phyloP scores from a whole-genome alignment of 768 basidiomycete genomes.

The Ramaria sp. region DNA sequence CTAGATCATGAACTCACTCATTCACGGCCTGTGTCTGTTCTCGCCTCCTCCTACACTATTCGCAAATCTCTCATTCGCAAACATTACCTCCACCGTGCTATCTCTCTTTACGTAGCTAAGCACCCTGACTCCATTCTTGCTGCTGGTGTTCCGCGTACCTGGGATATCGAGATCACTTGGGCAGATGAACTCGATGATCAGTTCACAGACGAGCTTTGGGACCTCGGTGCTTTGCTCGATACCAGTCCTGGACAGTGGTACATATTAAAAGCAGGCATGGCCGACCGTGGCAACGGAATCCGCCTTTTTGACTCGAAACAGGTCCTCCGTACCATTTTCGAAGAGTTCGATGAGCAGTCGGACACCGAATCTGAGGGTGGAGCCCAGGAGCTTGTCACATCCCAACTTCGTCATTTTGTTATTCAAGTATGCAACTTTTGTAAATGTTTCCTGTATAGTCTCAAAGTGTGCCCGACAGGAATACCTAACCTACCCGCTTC shows the following conservation, averaged over 20 bases:
- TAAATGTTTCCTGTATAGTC: constrained; percentile 3
- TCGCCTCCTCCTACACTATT: constrained; percentile 80
- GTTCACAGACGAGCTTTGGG: constrained; percentile 89
- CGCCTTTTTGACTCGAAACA: constrained; percentile 76
- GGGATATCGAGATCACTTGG: constrained; percentile 77
- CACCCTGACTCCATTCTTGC: constrained; percentile 46
- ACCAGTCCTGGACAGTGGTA: constrained; percentile 52
- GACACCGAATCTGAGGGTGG: constrained; percentile 37
- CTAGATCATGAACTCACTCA: constrained; percentile 70
- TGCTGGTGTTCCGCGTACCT: constrained; percentile 58
- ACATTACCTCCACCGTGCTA: constrained; percentile 73
- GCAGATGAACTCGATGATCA: constrained; percentile 93
- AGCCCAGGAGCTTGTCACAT: constrained; percentile 51
- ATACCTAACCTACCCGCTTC: constrained; percentile 68
- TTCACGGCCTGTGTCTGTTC: constrained; percentile 33
- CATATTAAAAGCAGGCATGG: constrained; percentile 97
- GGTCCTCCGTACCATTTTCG: constrained; percentile 62
- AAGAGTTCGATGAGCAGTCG: constrained; percentile 59
- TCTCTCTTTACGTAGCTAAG: constrained; percentile 66
- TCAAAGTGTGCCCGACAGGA: constrained; percentile 42
- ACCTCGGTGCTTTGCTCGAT: constrained; percentile 57
- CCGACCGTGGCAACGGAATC: constrained; percentile 93
- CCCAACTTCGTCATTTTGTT: constrained; percentile 91
- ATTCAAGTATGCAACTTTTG: constrained; percentile 55
- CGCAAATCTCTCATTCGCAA: constrained; percentile 92